Conservation (phyloP, 2,329 filamentous ascomycete genomes). For the Phoma sp. region DNA sequence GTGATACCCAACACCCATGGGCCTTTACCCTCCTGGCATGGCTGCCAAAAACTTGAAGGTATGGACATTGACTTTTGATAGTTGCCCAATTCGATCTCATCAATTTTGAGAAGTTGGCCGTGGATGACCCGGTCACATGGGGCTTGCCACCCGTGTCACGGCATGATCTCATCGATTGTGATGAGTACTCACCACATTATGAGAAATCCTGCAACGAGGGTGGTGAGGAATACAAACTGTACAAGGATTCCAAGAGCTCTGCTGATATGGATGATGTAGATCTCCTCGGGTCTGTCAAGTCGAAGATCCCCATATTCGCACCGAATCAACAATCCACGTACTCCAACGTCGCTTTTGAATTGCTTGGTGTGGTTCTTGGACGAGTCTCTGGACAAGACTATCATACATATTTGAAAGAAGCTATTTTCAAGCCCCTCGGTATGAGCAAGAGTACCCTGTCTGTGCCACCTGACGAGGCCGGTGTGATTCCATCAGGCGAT, state of each 20-base stretch:
- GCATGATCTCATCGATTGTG: slow-evolving; percentile 44
- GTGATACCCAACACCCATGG: slow-evolving; percentile 11
- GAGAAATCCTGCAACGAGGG: slow-evolving; percentile 36
- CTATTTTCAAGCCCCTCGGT: slow-evolving; percentile 49
- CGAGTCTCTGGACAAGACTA: slow-evolving; percentile 49
- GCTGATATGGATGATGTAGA: slow-evolving; percentile 33
- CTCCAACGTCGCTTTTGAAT: slow-evolving; percentile 51
- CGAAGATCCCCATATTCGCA: slow-evolving; percentile 48
- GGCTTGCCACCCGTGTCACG: slow-evolving; percentile 47
- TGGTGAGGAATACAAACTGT: slow-evolving; percentile 17
- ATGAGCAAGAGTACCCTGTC: slow-evolving; percentile 42
- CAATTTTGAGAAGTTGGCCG: slow-evolving; percentile 19
- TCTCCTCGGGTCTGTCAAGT: slow-evolving; percentile 41
- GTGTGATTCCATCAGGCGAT: slow-evolving; percentile 47
- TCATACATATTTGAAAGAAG: slow-evolving; percentile 47
- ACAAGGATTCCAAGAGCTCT: neutral
- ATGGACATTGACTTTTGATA: slow-evolving; percentile 32
- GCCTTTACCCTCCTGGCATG: neutral
- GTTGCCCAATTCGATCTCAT: slow-evolving; percentile 42
- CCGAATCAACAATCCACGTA: slow-evolving; percentile 55
- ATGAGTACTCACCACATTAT: slow-evolving; percentile 44
- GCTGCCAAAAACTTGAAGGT: slow-evolving; percentile 32
- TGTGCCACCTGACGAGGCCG: slow-evolving; percentile 43
- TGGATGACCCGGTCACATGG: slow-evolving; percentile 17
- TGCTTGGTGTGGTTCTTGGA: slow-evolving; percentile 52